Conservation (phyloP, 2,329 filamentous ascomycete species). For the Cadophora sp. region DNA sequence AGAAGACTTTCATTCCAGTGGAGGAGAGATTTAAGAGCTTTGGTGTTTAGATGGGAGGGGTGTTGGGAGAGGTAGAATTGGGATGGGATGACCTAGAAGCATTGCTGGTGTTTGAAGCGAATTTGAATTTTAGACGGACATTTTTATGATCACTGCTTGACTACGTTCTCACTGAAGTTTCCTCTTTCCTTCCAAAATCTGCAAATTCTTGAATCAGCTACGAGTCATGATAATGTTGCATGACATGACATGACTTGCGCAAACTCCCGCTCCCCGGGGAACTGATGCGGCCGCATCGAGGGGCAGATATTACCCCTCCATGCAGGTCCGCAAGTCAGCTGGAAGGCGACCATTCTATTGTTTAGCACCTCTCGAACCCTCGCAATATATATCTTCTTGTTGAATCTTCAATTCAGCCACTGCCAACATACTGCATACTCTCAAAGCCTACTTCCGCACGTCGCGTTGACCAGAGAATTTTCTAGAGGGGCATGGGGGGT, state of each 20-base stretch:
- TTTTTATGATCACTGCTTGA: not conserved
- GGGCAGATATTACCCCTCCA: not conserved
- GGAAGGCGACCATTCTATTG: too few species aligned
- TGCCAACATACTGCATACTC: too few species aligned
- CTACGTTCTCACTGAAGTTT: not conserved
- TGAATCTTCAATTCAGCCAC: too few species aligned
- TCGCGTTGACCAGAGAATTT: too few species aligned
- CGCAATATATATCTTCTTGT: too few species aligned
- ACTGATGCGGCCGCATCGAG: not conserved
- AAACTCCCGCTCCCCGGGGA: not conserved
- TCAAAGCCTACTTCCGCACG: too few species aligned
- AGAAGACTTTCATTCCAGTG: conserved; percentile 70
- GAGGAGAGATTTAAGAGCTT: conserved; percentile 69
- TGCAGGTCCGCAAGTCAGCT: not conserved
- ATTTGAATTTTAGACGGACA: not conserved
- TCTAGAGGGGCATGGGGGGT: too few species aligned
- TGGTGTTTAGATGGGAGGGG: conserved; percentile 46
- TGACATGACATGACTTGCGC: not conserved
- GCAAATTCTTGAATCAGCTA: not conserved
- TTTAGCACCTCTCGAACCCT: too few species aligned
- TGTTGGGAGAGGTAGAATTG: too few species aligned
- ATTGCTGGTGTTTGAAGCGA: not conserved
- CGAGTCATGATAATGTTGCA: not conserved
- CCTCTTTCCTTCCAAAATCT: not conserved
- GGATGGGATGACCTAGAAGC: not conserved